Percentiles rank a stretch among this genome's conserved stretches.
These are phyloP conservation scores for Leptoxyphium fumago DNA, from an alignment of 2,329 filamentous ascomycete species.

Conservation along the genomic window DNA sequence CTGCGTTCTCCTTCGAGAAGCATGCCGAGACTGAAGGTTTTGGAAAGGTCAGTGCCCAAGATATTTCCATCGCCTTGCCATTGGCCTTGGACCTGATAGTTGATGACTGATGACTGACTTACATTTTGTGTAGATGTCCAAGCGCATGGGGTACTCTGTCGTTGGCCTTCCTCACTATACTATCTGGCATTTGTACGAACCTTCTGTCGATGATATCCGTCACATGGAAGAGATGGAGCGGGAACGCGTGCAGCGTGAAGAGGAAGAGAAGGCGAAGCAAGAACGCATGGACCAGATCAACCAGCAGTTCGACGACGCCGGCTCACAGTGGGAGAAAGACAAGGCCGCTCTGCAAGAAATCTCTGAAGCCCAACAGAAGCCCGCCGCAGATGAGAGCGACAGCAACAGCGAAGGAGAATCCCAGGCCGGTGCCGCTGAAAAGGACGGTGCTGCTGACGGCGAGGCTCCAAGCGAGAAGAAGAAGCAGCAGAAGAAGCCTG, in stretches of 20 bases:
- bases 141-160: slow-evolving; percentile 88
- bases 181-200: slow-evolving; percentile 98
- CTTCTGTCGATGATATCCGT: slow-evolving; percentile 90
- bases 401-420: slow-evolving; percentile 26
- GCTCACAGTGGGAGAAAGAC: slow-evolving; percentile 82
- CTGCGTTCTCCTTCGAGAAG: slow-evolving; percentile 96
- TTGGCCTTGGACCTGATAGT: not conserved
- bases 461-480: slow-evolving; percentile 3
- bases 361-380: slow-evolving; percentile 39
- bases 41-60: slow-evolving; percentile 59
- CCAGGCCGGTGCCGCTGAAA: slow-evolving; percentile 16
- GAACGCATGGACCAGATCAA: slow-evolving; percentile 66
- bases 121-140: slow-evolving; percentile 62
- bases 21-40: slow-evolving; percentile 98
- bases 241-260: slow-evolving; percentile 65
- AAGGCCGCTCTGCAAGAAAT: slow-evolving; percentile 63
- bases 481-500: not conserved
- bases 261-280: slow-evolving; percentile 60
- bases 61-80: no score
- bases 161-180: slow-evolving; percentile 94
- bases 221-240: slow-evolving; percentile 99
- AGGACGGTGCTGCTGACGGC: slow-evolving; percentile 4
- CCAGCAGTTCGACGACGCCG: slow-evolving; percentile 62
- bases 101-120: slow-evolving; percentile 12
- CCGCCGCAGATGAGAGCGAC: slow-evolving; percentile 19